A percentile compares a stretch with the other conserved stretches of the same genome.
These are phyloP conservation scores for Cordia subcordata DNA, from an alignment of 257 asterid species.

Conservation along the genomic window DNA sequence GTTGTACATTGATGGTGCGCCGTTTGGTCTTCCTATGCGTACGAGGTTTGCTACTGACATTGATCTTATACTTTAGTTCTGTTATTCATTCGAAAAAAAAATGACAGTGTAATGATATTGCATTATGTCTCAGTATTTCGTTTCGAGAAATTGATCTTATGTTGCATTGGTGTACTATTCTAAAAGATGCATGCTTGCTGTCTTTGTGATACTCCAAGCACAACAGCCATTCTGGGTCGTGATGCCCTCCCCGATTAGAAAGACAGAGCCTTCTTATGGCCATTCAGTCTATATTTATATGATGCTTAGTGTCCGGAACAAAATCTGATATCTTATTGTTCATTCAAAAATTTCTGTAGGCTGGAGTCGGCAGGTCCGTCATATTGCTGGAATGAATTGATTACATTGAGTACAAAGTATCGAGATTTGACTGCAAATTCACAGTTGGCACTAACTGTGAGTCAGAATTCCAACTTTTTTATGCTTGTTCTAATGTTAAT, in stretches of 20 bases:
- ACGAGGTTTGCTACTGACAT: constrained; percentile 49
- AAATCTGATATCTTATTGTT: neutral
- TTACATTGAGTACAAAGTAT: constrained; percentile 89
- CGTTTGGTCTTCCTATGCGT: constrained; percentile 96
- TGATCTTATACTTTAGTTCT: neutral
- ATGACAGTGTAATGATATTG: no score
- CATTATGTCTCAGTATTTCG: no score
- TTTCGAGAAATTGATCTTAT: no score
- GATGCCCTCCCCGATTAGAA: no score
- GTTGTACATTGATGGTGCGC: constrained; percentile 88
- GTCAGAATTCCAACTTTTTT: constrained; percentile 22
- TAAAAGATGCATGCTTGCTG: no score
- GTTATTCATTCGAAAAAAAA: no score
- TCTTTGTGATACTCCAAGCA: no score
- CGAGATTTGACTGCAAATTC: constrained; percentile 92
- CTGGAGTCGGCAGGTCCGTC: constrained; percentile 78
- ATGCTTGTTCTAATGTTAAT: neutral
- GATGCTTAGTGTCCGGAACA: neutral
- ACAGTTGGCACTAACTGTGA: constrained; percentile 77
- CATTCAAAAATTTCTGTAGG: constrained; percentile 32
- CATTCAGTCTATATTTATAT: neutral
- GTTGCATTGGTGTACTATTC: no score
- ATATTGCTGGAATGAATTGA: constrained; percentile 87
- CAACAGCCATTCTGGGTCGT: no score
- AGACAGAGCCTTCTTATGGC: no score